Base-by-base conservation (phyloP, 192 early-diverging fungal species). In the Backusella tarrabulga region DNA sequence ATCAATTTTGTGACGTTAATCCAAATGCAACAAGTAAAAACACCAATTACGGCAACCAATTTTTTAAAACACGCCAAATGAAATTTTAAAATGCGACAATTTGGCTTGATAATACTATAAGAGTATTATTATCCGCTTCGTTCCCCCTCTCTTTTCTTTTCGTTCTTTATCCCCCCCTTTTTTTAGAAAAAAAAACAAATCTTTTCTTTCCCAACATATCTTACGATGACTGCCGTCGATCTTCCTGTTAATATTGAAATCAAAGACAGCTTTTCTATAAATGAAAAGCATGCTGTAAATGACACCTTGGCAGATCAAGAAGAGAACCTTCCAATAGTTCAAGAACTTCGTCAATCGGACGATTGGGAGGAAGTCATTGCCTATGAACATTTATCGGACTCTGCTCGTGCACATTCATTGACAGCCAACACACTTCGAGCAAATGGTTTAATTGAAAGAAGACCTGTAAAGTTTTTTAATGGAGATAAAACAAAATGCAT, bases 391-490 rank as follows among this genome's bases (percentile, higher is more conserved):
- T 72, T 80, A 23, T 34, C 70, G 8, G 60, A 66, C 26, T 80
- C 78, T 8, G 79, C 82, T 8, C 41, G 68, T 29, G 52, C 71
- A 23, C 78, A 83, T 68, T 80, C 78, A 15, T 68, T 83, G 67
- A 83, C 82, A 35, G 82, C 82, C 32, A 77, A 67, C 36, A 80
- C 85, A 3, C 68, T 92, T 9, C 71, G 82, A 42, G 90, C 89
- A 1, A 81, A 85, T 67, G 85, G 85, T 32, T 87, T 85, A 79
- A 74, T 92, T 41, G 86, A 83, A 3, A 68, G 89, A 26, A 63
- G 72, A 21, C 91, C 90, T 8, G 78, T 87, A 0, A 79, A 89
- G 9, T 92, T 90, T 76, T 87, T 81, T 71, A 83, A 85, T 73
- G 69, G 75, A 34, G 88, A 92, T 72, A 83, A 85, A 73, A 79